Evolutionary conservation across 441 rosid genomes (phyloP), one percentile per base, ranked within the genome.

Genomic region (Gossypium gossypioides): DNA sequence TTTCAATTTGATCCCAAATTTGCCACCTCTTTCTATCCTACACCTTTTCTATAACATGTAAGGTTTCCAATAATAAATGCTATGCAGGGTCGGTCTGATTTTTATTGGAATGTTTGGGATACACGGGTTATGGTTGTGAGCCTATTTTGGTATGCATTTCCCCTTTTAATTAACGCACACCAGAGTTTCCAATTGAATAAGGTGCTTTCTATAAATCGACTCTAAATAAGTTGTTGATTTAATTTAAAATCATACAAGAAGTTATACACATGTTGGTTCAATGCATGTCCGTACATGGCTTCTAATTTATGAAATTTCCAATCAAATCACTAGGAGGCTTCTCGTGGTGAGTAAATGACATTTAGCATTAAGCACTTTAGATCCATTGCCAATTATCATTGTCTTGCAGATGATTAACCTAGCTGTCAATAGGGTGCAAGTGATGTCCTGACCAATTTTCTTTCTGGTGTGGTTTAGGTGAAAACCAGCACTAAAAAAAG

Each of bases 401-500:
- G 32, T 59, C 10, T 27, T 16, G 6, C 4, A 59, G 19, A 13
- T 59, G 42, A 59, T 27, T 27, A 29, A 59, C 44, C 42, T 59
- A 27, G 42, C 42, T 59, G 65, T 29, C 44, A 15, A 25, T 60
- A 29, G 22, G 5, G 22, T 29, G 16, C n/a, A 27, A 60, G 40
- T 60, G 65, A 60, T 60, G 65, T n/a, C 65, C 6, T 29, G 44
- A 29, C 22, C 40, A 60, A 60, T n/a, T 60, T 59, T 59, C 32
- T 60, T 60, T 6, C 42, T 7, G 10, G 42, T 37, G 42, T 37
- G 42, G 42, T 37, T 37, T 37, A 37, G 42, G 42, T 37, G 42
- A 37, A 37, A 37, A 37, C 10, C 10, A 37, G 42, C 7, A 37
- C 42, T 37, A 37, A 7, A 7, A 7, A 37, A 37, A 1, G 42